Evolutionary conservation across 2,329 filamentous ascomycete species (phyloP), one percentile per base, ranked within the genome.

Genomic region (Epichloe scottii): DNA sequence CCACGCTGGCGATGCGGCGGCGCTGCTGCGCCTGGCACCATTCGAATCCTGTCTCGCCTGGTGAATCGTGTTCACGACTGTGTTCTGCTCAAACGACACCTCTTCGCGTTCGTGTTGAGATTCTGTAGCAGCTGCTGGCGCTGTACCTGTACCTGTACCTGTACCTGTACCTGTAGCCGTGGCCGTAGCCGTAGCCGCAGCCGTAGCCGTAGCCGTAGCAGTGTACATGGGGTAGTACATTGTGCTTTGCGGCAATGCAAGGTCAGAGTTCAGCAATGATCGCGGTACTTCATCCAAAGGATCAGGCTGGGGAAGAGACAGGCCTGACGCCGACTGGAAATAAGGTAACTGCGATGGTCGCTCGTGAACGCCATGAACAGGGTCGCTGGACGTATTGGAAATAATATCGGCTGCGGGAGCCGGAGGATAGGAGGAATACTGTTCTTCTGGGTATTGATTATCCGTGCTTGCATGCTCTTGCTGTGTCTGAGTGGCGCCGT

Each of bases 261-360:
- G 41, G 8, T 45, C 51, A 17, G 54, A 33, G 21, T 49, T 30
- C 5, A 51, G 40, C 5, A 33, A 17, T 21, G 46, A 6, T 17
- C 43, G 46, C 19, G 42, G 50, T 12, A 51, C n/a, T 14, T 50
- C 47, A 6, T 48, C 52, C 33, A 52, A 34, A 23, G 50, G 43
- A 37, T 60, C 57, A 23, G 56, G 51, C n/a, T 62, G 61, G 8
- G 63, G 54, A 17, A 64, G 54, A 12, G 55, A 49, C 15, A 63
- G 46, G 17, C 55, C 59, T 8, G 63, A 57, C 10, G 56, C 51
- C n/a, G 61, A 53, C 37, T 61, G 61, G 34, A 64, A 66, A 52
- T 66, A 63, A 23, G 61, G 56, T 5, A 54, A 38, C 35, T 58
- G 57, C 5, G 56, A 34, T 12, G 47, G 42, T 21, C 56, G 54